phyloP scores from a whole-genome alignment of 2,329 filamentous ascomycete genomes.

The Venturia asperata region DNA sequence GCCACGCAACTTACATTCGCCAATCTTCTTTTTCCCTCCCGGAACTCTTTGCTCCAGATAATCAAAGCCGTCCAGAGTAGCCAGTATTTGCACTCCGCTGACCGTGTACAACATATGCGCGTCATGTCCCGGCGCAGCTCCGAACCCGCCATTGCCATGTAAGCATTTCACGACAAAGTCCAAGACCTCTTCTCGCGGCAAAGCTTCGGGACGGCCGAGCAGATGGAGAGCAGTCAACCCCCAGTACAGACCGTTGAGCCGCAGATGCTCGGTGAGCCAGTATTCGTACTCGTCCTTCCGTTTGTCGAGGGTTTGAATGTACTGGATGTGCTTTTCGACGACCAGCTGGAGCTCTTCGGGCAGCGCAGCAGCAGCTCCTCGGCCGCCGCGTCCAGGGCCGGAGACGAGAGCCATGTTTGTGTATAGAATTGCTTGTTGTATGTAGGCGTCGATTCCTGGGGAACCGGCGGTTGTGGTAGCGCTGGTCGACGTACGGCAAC shows the following conservation, averaged over 20 bases:
- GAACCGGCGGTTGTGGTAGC: neutral
- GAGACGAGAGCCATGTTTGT: constrained; percentile 52
- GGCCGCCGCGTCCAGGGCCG: constrained; percentile 49
- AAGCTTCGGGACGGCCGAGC: constrained; percentile 69
- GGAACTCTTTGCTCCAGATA: constrained; percentile 67
- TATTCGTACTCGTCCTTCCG: constrained; percentile 94
- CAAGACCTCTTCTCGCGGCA: constrained; percentile 74
- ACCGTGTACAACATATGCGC: constrained; percentile 94
- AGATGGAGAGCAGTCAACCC: constrained; percentile 83
- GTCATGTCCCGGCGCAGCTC: constrained; percentile 88
- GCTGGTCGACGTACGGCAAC: neutral
- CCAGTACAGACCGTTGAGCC: constrained; percentile 95
- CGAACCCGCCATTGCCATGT: constrained; percentile 82
- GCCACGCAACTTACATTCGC: constrained; percentile 58
- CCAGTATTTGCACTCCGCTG: constrained; percentile 88
- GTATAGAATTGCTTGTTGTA: neutral
- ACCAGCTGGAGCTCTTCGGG: constrained; percentile 43
- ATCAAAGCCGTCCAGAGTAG: constrained; percentile 74
- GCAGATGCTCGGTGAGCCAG: constrained; percentile 94
- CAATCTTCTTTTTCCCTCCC: constrained; percentile 64
- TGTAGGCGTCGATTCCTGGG: neutral
- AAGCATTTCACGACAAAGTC: constrained; percentile 95
- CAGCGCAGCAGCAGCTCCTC: constrained; percentile 23
- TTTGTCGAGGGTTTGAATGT: constrained; percentile 89
- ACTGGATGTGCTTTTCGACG: constrained; percentile 70